phyloP scores from a whole-genome alignment of 495 filamentous ascomycete species.

The Bacidia gigantensis region DNA sequence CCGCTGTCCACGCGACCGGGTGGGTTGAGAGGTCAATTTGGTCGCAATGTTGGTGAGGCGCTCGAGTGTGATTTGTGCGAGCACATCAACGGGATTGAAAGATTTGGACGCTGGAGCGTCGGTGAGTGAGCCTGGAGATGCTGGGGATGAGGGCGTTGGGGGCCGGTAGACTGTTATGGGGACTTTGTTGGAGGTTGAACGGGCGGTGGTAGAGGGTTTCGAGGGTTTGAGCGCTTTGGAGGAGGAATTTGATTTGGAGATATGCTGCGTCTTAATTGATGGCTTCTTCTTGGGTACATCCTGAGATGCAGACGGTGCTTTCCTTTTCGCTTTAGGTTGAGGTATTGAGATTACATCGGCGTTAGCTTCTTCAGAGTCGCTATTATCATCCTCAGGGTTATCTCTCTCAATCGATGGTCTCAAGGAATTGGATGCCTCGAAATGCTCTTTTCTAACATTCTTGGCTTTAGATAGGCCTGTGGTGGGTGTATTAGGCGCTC shows the following conservation, averaged over 20 bases:
- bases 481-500: no score
- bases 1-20: conserved; percentile 20
- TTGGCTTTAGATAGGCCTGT: no score
- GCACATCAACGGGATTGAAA: conserved; percentile 6
- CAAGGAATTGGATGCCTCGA: not conserved
- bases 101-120: not conserved
- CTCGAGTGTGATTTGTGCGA: conserved; percentile 13
- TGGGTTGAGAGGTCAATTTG: not conserved
- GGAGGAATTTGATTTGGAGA: not conserved
- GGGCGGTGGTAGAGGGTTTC: not conserved
- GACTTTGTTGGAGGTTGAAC: not conserved
- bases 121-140: conserved; percentile 26
- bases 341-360: not conserved
- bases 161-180: conserved; percentile 13
- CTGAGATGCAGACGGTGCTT: conserved; percentile 1
- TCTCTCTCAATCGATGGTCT: not conserved
- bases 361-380: not conserved
- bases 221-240: conserved; percentile 6
- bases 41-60: conserved; percentile 6
- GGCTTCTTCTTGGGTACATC: not conserved
- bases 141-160: conserved; percentile 16
- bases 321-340: conserved; percentile 7
- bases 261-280: not conserved
- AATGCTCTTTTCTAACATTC: no score
- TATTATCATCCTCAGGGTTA: no score